These are phyloP conservation scores for Xylariaceae sp. DNA, from an alignment of 2,329 filamentous ascomycete genomes.

Conservation along the genomic window DNA sequence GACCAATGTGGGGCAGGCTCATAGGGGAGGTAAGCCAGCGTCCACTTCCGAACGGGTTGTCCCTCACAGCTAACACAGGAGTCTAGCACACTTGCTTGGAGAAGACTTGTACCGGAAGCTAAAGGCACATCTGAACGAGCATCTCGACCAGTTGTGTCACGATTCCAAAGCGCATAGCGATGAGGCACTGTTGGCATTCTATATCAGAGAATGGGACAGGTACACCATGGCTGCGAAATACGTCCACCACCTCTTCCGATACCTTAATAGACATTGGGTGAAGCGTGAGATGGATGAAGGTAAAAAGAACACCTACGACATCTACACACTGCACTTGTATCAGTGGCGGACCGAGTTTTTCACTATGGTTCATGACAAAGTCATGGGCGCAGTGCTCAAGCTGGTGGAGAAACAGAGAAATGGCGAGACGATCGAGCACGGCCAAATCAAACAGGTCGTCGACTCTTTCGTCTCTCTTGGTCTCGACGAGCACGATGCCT, in stretches of 20 bases:
- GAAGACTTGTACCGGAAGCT: constrained; percentile 95
- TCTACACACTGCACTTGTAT: constrained; percentile 93
- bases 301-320: constrained; percentile 96
- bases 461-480: constrained; percentile 95
- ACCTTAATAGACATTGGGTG: constrained; percentile 97
- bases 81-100: constrained; percentile 80
- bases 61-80: constrained; percentile 66
- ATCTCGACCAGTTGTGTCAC: constrained; percentile 67
- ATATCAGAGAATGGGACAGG: constrained; percentile 93
- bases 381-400: constrained; percentile 93
- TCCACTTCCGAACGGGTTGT: constrained; percentile 3
- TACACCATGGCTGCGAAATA: constrained; percentile 96
- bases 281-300: constrained; percentile 98
- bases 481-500: constrained; percentile 85
- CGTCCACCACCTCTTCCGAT: constrained; percentile 94
- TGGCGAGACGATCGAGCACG: constrained; percentile 95
- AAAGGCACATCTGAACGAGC: constrained; percentile 75
- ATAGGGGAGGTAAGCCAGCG: constrained; percentile 63
- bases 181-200: constrained; percentile 85
- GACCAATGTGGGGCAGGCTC: constrained; percentile 47
- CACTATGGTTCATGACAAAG: constrained; percentile 73
- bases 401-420: constrained; percentile 96
- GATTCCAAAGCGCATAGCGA: constrained; percentile 78
- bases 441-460: constrained; percentile 94
- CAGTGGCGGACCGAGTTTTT: constrained; percentile 95